A percentile compares a stretch with the other conserved stretches of the same genome.
Conservation (phyloP, 495 filamentous ascomycete species). For the Penicillium odoratum region DNA sequence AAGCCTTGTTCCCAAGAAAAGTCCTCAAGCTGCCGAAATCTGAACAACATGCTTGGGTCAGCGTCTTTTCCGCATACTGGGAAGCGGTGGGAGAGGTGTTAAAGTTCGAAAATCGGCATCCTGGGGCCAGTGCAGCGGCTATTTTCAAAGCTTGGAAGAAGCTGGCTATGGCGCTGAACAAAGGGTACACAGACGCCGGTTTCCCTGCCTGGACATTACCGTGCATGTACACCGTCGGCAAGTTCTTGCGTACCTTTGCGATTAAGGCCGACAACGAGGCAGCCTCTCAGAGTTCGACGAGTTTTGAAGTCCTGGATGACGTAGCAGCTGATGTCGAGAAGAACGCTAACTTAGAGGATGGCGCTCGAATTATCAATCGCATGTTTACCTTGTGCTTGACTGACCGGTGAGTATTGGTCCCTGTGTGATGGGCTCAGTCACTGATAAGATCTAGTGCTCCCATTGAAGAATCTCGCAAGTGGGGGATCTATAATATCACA, state of each 20-base stretch:
- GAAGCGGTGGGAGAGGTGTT: slow-evolving; percentile 70
- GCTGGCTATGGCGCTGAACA: slow-evolving; percentile 64
- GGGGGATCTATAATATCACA: slow-evolving; percentile 90
- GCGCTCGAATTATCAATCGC: slow-evolving; percentile 80
- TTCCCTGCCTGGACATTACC: slow-evolving; percentile 87
- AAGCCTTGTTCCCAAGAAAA: slow-evolving; percentile 59
- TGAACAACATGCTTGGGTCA: slow-evolving; percentile 74
- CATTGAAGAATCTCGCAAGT: slow-evolving; percentile 89
- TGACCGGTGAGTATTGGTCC: slow-evolving; percentile 66
- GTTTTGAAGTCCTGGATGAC: slow-evolving; percentile 68
- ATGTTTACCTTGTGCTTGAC: slow-evolving; percentile 86
- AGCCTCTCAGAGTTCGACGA: slow-evolving; percentile 39
- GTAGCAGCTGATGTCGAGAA: slow-evolving; percentile 67
- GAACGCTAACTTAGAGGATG: slow-evolving; percentile 83
- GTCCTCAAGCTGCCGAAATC: slow-evolving; percentile 54
- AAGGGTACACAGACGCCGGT: slow-evolving; percentile 66
- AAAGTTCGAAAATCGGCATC: slow-evolving; percentile 45
- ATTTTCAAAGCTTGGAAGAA: slow-evolving; percentile 88
- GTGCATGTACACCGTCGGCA: slow-evolving; percentile 80
- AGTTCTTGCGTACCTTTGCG: slow-evolving; percentile 81
- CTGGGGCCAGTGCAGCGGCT: slow-evolving; percentile 61
- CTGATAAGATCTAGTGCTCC: slow-evolving; percentile 61
- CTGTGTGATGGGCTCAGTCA: slow-evolving; percentile 8
- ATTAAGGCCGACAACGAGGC: slow-evolving; percentile 74
- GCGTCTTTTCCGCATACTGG: slow-evolving; percentile 83